Evolutionary conservation across 768 basidiomycete species (phyloP).

Genomic region (Kwoniella botswanensis): DNA sequence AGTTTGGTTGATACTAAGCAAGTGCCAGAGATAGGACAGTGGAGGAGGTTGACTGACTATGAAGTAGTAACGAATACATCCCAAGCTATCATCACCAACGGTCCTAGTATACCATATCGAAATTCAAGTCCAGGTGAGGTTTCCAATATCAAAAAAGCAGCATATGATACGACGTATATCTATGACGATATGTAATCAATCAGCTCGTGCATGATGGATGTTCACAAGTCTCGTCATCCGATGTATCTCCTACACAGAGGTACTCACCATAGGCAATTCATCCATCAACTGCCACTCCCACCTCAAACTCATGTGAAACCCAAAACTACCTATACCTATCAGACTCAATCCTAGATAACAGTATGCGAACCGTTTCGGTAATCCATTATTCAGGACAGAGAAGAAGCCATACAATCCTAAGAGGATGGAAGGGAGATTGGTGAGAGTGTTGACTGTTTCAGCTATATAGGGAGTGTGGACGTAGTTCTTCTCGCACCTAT

Average conservation of each 20-base stretch:
- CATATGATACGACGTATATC: constrained; percentile 70
- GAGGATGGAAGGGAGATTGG: constrained; percentile 69
- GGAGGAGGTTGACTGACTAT: constrained; percentile 73
- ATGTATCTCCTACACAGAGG: background rate
- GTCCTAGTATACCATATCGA: constrained; percentile 40
- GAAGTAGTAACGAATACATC: constrained; percentile 71
- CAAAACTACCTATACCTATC: constrained; percentile 76
- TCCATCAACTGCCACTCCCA: constrained; percentile 77
- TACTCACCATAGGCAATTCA: constrained; percentile 72
- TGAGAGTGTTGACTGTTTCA: constrained; percentile 75
- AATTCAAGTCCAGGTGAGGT: constrained; percentile 42
- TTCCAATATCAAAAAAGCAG: constrained; percentile 67
- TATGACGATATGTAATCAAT: background rate
- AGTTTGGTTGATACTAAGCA: no score
- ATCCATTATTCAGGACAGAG: constrained; percentile 50
- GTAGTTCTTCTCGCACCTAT: constrained; percentile 69
- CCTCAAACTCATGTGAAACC: constrained; percentile 76
- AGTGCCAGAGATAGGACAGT: no score
- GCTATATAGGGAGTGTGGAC: constrained; percentile 78
- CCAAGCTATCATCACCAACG: constrained; percentile 59
- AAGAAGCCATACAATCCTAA: constrained; percentile 65
- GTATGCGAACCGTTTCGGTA: constrained; percentile 58
- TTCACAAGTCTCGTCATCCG: background rate
- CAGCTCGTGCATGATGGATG: background rate
- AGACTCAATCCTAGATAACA: constrained; percentile 64